Conservation (phyloP, 371 early-diverging fungal species). For the Apophysomyces ossiformis region DNA sequence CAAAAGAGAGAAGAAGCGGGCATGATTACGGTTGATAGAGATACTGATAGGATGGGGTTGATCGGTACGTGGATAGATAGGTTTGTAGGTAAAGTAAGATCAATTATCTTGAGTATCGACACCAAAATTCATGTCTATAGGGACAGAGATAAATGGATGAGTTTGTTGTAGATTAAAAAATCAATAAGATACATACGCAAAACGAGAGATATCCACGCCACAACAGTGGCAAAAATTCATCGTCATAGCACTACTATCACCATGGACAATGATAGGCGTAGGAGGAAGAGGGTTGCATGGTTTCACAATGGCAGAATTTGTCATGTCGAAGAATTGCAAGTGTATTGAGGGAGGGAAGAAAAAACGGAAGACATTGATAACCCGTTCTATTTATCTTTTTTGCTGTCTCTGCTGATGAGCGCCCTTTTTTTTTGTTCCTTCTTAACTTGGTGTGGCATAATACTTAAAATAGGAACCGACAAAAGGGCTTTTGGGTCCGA, state of each 20-base stretch:
- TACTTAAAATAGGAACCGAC: no score
- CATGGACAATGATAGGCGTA: background rate
- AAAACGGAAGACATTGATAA: no score
- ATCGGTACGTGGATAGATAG: background rate
- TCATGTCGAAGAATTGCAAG: background rate
- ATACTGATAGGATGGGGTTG: no score
- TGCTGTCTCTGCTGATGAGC: no score
- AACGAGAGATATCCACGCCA: constrained; percentile 7
- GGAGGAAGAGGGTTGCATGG: background rate
- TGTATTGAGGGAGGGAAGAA: no score
- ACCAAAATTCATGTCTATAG: constrained; percentile 6
- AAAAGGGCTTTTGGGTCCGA: no score
- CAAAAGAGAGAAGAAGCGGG: background rate
- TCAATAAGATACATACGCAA: background rate
- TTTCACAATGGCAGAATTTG: background rate
- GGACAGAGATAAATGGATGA: background rate
- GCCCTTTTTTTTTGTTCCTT: no score
- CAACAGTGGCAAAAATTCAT: constrained; percentile 9
- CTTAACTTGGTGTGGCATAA: no score
- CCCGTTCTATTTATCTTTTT: no score
- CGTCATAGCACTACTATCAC: background rate
- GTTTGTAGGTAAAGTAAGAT: background rate
- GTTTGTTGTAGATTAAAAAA: no score
- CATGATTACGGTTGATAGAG: no score
- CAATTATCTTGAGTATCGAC: constrained; percentile 5